Base-by-base conservation (phyloP, 2,329 filamentous ascomycete species). In the Paecilomyces formosus region DNA sequence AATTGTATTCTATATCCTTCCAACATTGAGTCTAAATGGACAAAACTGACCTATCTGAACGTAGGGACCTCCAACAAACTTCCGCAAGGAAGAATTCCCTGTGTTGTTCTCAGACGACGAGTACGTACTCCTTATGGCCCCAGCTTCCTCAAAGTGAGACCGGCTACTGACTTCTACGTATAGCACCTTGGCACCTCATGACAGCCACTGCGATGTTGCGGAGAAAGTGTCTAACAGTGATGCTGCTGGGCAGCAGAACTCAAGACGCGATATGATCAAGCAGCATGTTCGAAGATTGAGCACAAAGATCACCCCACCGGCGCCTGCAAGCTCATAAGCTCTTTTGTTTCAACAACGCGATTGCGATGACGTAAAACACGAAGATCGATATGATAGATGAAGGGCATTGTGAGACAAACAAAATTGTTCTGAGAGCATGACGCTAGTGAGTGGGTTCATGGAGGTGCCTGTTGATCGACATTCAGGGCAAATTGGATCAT, bases 51-150 rank as follows among this genome's bases (percentile, higher is more conserved):
- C 9, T 3, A 35, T 54, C 30, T 35, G 18, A 3, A 15, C 11
- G 13, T 54, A 78, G 76, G 74, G 76, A 21, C 69, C 65, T 53
- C 76, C 76, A 33, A 78, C 72, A 26, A 69, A 78, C 64, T 78
- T 78, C 59, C 70, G 75, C 39, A 76, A 75, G 57, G 73, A 77
- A 63, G 70, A 76, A 59, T 61, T 74, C 59, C 71, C 71, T 53
- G 63, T 72, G n/a, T 72, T 68, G 59, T 72, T 76, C 62, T 68
- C 67, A 53, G 72, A 75, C 65, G 70, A 71, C 60, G 72, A 75
- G 73, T 74, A 57, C 69, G 68, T 72, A 53, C 53, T 35, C 31
- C 58, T 58, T 60, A 62, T 57, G n/a, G 5, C 24, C 39, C n/a
- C 64, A n/a, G 51, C 22, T 31, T 11, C 21, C 45, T 26, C 30